Base-by-base conservation (phyloP, 2,329 filamentous ascomycete species). In the Tolypocladium paradoxum region DNA sequence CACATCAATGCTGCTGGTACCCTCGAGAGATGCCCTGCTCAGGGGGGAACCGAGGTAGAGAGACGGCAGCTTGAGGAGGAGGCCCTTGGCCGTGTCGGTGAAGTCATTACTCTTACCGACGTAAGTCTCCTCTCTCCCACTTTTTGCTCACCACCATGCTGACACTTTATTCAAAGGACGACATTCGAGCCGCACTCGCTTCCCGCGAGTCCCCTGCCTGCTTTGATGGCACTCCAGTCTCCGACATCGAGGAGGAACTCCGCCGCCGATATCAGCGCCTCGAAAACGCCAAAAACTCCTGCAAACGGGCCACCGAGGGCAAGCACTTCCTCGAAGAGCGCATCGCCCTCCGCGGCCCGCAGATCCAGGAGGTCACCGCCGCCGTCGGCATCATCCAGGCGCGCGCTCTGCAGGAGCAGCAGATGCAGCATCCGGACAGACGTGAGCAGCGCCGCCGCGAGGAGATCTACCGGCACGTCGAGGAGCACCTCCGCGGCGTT, bases 381-480 rank as follows among this genome's bases (percentile, higher is more conserved):
- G 49, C 31, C 31, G 14, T 45, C 5, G 18, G 22, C 24, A 11
- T 14, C 29, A 18, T 48, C 14, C 37, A 50, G 6, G 51, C 56
- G 35, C 50, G 47, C n/a, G 46, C 34, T 1, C 51, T 58, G 37
- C 36, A 54, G 31, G 49, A 53, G 20, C 56, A 47, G 27, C 49
- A 52, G 34, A n/a, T 16, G 40, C 38, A 20, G 31, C 49, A 50
- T 4, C 36, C 40, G 34, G 34, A 35, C 14, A 18, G 34, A 18
- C 34, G 34, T 18, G 14, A 35, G 33, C 48, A 50, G 16, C 50
- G 45, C 0, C 55, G 58, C 16, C 55, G 60, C 11, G 50, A 55
- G 7, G 55, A 61, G 14, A 61, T 66, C 22, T 61, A 64, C 27
- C 55, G 61, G 14, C 60, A 61, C 22, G 56, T 66, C 2, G 63